Percentiles rank a stretch among this genome's conserved stretches.
These are phyloP conservation scores for Akanthomyces uredinophilus DNA, from an alignment of 2,329 filamentous ascomycete genomes.

Conservation along the genomic window DNA sequence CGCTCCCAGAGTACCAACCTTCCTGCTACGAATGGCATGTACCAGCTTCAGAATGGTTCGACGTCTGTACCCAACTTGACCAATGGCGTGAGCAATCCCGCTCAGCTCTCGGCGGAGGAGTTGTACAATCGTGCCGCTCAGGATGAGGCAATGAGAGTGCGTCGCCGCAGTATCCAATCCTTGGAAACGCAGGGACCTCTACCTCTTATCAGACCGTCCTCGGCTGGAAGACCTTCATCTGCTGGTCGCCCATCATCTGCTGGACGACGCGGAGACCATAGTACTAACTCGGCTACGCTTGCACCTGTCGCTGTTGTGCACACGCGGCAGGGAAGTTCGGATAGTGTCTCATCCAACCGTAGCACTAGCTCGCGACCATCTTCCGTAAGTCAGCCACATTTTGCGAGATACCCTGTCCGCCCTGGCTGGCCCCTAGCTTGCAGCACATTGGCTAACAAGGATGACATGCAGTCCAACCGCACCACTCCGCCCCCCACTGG, in stretches of 20 bases:
- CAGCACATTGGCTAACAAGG: constrained; percentile 42
- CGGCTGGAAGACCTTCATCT: constrained; percentile 19
- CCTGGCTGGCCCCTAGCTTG: constrained; percentile 24
- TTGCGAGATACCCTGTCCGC: constrained; percentile 14
- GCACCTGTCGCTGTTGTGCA: constrained; percentile 23
- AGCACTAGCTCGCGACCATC: constrained; percentile 56
- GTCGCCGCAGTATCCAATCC: constrained; percentile 77
- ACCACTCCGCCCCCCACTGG: constrained; percentile 47
- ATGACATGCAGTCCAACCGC: constrained; percentile 54
- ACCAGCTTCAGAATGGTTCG: constrained; percentile 27
- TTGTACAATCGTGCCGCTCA: constrained; percentile 51
- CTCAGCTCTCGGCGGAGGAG: constrained; percentile 58
- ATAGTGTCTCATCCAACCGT: constrained; percentile 56
- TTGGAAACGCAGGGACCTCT: constrained; percentile 34
- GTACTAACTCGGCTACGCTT: constrained; percentile 36
- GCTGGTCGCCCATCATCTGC: constrained; percentile 20
- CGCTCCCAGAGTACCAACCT: constrained; percentile 34
- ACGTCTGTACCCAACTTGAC: constrained; percentile 40
- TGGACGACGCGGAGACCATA: constrained; percentile 26
- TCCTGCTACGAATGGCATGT: constrained; percentile 23
- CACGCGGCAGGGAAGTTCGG: constrained; percentile 54
- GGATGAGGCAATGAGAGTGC: constrained; percentile 70
- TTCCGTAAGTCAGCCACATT: constrained; percentile 53
- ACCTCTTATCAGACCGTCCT: constrained; percentile 35
- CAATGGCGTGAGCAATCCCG: constrained; percentile 46